A percentile compares a stretch with the other conserved stretches of the same genome.
These are phyloP conservation scores for Colletotrichum chlorophyti DNA, from an alignment of 2,329 filamentous ascomycete genomes.

Conservation along the genomic window DNA sequence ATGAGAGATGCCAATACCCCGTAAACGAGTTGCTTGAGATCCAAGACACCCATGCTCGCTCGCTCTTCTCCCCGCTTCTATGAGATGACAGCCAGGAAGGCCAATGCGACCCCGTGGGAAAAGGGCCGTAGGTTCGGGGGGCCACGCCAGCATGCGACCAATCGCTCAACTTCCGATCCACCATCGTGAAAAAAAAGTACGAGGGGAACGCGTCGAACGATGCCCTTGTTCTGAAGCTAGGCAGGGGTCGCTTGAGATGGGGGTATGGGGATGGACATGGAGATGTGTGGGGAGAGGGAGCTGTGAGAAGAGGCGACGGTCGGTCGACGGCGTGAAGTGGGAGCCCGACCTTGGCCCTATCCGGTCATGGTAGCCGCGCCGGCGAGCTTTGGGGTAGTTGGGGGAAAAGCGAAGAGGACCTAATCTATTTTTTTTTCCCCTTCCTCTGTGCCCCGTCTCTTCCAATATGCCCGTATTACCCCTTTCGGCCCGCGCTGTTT, in stretches of 20 bases:
- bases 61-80: background rate
- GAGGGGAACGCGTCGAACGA: background rate
- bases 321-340: constrained; percentile 10
- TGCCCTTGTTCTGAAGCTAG: constrained; percentile 5
- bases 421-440: too few relatives aligned
- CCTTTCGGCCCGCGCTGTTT: too few relatives aligned
- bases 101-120: constrained; percentile 23
- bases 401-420: too few relatives aligned
- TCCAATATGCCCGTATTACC: too few relatives aligned
- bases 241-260: constrained; percentile 13
- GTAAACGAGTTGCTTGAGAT: too few relatives aligned
- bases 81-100: constrained; percentile 15
- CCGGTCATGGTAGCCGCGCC: constrained; percentile 5
- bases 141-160: background rate
- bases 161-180: constrained; percentile 25
- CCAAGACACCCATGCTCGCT: too few relatives aligned
- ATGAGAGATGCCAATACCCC: background rate
- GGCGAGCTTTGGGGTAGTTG: constrained; percentile 20
- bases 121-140: background rate
- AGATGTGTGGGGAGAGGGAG: constrained; percentile 25
- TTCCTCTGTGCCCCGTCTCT: too few relatives aligned
- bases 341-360: constrained; percentile 18
- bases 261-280: constrained; percentile 24
- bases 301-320: background rate
- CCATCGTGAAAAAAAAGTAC: constrained; percentile 9